Conservation (phyloP, 495 filamentous ascomycete genomes). For the Annulohypoxylon nitens region DNA sequence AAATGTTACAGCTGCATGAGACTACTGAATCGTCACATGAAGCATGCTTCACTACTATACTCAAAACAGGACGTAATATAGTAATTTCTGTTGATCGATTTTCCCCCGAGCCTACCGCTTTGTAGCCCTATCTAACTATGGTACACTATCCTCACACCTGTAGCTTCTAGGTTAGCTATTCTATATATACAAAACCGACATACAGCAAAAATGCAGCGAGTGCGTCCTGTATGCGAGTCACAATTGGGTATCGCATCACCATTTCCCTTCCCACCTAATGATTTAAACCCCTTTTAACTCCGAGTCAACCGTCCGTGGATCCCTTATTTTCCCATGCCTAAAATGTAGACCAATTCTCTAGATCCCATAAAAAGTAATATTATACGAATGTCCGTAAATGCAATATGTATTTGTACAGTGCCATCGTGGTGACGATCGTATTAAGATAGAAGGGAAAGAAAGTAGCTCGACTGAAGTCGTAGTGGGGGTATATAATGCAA, state of each 20-base stretch:
- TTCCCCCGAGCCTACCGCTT: not conserved
- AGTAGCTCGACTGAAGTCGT: conserved; percentile 23
- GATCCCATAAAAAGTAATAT: conserved; percentile 27
- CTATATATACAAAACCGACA: conserved; percentile 6
- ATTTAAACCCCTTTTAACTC: conserved; percentile 16
- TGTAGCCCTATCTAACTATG: not conserved
- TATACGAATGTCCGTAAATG: conserved; percentile 12
- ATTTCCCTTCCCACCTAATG: conserved; percentile 3
- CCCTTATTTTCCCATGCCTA: conserved; percentile 14
- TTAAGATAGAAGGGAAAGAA: conserved; percentile 7
- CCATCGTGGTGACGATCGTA: conserved; percentile 6
- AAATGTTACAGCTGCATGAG: not conserved
- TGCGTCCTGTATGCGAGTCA: conserved; percentile 9
- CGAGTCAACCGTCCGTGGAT: not conserved
- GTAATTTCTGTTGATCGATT: not conserved
- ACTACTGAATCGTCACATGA: not conserved
- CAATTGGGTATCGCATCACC: conserved; percentile 23
- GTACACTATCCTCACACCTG: not conserved
- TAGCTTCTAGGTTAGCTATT: conserved; percentile 11
- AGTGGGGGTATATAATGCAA: conserved; percentile 31
- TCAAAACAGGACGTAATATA: not conserved
- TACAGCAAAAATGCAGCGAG: not conserved
- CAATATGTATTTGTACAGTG: conserved; percentile 30
- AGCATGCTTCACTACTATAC: not conserved
- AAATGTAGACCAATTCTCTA: conserved; percentile 4